Evolutionary conservation across 2,329 filamentous ascomycete genomes (phyloP).

Genomic region (Epichloe gansuensis): DNA sequence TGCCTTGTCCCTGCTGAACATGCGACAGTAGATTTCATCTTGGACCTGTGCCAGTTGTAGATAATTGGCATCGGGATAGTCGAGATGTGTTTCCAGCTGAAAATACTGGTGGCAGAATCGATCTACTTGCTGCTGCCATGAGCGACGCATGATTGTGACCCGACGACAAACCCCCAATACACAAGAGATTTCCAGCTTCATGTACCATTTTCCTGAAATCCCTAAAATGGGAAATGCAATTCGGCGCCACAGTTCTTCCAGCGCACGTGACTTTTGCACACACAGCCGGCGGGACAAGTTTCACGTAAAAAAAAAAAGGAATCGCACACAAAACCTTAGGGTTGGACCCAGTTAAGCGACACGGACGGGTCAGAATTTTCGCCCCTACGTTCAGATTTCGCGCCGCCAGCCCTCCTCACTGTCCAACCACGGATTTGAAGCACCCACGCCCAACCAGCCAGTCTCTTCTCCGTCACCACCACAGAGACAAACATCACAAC

Average conservation of each 20-base stretch:
- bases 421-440: conserved; percentile 17
- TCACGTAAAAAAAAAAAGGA: not conserved
- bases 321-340: conserved; percentile 23
- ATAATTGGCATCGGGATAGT: conserved; percentile 46
- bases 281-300: not conserved
- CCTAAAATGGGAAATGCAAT: not conserved
- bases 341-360: conserved; percentile 34
- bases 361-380: conserved; percentile 24
- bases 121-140: conserved; percentile 15
- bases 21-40: conserved; percentile 46
- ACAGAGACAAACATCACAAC: conserved; percentile 21
- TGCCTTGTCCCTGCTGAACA: conserved; percentile 50
- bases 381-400: conserved; percentile 16
- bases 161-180: not conserved
- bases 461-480: conserved; percentile 20
- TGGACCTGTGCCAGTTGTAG: conserved; percentile 53
- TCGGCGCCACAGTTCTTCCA: not conserved
- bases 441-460: conserved; percentile 15
- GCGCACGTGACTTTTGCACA: not conserved
- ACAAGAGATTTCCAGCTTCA: not conserved
- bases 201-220: too few relatives aligned
- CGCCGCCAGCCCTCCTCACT: conserved; percentile 15
- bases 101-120: conserved; percentile 65
- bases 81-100: conserved; percentile 54
- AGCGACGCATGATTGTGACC: not conserved